Percentiles rank a stretch among this genome's conserved stretches.
Evolutionary conservation across 441 rosid species (phyloP).

Genomic region (Lepidium campestre): DNA sequence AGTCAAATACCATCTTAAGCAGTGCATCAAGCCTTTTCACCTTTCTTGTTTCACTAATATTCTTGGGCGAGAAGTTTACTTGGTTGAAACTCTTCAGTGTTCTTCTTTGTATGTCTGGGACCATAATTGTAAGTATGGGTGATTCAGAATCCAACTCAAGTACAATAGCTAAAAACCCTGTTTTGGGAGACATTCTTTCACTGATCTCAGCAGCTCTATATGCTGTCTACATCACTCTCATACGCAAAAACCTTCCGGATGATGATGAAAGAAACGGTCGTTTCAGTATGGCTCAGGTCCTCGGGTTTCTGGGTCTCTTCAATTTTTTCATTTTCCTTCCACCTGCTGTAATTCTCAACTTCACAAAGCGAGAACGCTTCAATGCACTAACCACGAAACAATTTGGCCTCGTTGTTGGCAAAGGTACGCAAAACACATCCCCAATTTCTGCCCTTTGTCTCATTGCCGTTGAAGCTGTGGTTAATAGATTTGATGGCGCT

Average conservation of each 20-base stretch:
- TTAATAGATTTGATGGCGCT: not conserved
- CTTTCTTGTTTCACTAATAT: conserved; percentile 65
- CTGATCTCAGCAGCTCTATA: conserved; percentile 73
- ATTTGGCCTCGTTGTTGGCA: conserved; percentile 72
- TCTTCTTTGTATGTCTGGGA: conserved; percentile 92
- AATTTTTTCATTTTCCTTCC: conserved; percentile 80
- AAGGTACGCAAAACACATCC: conserved; percentile 43
- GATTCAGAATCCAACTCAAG: conserved; percentile 50
- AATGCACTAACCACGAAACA: conserved; percentile 55
- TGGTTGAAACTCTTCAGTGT: conserved; percentile 87
- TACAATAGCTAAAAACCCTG: conserved; percentile 55
- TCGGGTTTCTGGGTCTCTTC: conserved; percentile 87
- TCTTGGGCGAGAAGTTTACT: conserved; percentile 83
- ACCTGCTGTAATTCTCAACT: conserved; percentile 56
- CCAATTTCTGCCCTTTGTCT: not conserved
- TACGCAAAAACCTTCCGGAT: conserved; percentile 73
- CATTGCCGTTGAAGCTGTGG: not conserved
- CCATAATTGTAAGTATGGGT: conserved; percentile 80
- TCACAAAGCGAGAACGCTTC: conserved; percentile 69
- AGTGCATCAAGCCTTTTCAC: conserved; percentile 91
- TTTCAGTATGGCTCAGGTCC: conserved; percentile 86
- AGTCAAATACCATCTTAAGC: conserved; percentile 94
- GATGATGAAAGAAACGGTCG: conserved; percentile 72
- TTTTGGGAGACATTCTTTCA: conserved; percentile 77
- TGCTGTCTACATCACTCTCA: conserved; percentile 82